Evolutionary conservation across 495 filamentous ascomycete genomes (phyloP), one percentile per base, ranked within the genome.

Genomic region (Tuber microsphaerosporum): DNA sequence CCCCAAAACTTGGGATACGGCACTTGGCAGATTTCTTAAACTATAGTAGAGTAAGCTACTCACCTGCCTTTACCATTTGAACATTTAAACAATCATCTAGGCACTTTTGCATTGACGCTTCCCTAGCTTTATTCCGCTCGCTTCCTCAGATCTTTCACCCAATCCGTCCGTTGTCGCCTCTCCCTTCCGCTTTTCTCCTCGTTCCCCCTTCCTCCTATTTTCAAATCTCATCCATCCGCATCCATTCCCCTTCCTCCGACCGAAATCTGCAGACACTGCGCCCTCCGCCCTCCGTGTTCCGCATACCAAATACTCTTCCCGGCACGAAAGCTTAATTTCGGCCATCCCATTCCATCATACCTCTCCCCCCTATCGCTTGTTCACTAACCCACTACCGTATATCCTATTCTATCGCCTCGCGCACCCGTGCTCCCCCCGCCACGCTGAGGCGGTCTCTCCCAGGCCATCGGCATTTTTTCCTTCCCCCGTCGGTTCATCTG

Each of bases 401-500:
- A 43, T 80, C 79, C 12, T 72, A n/a, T 71, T 71, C 26, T 71
- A 42, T 31, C 43, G 70, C 71, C 45, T 48, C 71, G 42, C 41
- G n/a, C 39, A 44, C 71, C 44, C 61, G 41, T 74, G 41, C 73
- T 68, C 56, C 73, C 56, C 65, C 73, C 73, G 46, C 72, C 46
- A 48, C 72, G 17, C 17, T 65, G 56, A 65, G 56, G 56, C 56
- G 26, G 56, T 65, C 56, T 65, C 14, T 31, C 1, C 56, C 26
- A 34, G 56, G 14, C 56, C 14, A 34, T 65, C 56, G 56, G 56
- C 56, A 34, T 65, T 65, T 65, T 72, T 79, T 44, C 71, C 69
- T 71, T 45, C 68, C 71, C 79, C 39, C 44, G 34, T 71, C 85
- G 73, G 80, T 73, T 10, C 84, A 86, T 42, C 83, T 82, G 37